Evolutionary conservation across 495 filamentous ascomycete species (phyloP), one percentile per base, ranked within the genome.

Genomic region (Lasiosphaeriaceae sp.): DNA sequence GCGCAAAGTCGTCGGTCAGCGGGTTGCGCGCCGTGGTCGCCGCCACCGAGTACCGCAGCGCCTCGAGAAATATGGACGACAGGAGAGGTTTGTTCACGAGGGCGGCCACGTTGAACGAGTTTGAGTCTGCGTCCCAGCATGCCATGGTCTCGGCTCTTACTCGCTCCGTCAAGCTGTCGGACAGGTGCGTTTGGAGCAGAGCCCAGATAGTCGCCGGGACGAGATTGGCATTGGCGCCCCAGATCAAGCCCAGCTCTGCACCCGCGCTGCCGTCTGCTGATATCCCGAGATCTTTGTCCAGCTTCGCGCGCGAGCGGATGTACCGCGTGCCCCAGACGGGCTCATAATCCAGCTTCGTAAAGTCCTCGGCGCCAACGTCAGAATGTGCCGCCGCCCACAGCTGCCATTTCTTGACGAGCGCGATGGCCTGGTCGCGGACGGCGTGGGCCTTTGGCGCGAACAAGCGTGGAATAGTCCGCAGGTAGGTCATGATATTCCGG

Each of bases 161-260:
- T 8, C 57, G 48, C 37, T 17, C 47, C 29, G 52, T 55, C 46
- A 60, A 41, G 17, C 50, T 49, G 4, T 35, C 43, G 16, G 55
- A 56, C 8, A 22, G 50, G 23, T 59, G 41, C 7, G 59, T 51
- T n/a, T 52, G 47, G 2, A 62, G 31, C 31, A 71, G 12, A 3
- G 37, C 50, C 68, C 68, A 71, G n/a, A 59, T 37, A 12, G 59
- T 54, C 9, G 51, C 39, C 29, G 59, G 66, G 17, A 65, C 57
- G 11, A 50, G 52, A 48, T 71, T 68, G 8, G 61, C 58, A 39
- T 59, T 71, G 11, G 59, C 52, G 41, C 57, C 68, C 59, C 60
- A 68, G 50, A 71, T 21, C 50, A 71, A 45, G 9, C 63, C 68
- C 14, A 66, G 47, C 35, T 66, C 61, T 29, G 44, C 34, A 19